A percentile compares a stretch with the other conserved stretches of the same genome.
These are phyloP conservation scores for Paulownia fortunei DNA, from an alignment of 257 asterid genomes.

Conservation along the genomic window DNA sequence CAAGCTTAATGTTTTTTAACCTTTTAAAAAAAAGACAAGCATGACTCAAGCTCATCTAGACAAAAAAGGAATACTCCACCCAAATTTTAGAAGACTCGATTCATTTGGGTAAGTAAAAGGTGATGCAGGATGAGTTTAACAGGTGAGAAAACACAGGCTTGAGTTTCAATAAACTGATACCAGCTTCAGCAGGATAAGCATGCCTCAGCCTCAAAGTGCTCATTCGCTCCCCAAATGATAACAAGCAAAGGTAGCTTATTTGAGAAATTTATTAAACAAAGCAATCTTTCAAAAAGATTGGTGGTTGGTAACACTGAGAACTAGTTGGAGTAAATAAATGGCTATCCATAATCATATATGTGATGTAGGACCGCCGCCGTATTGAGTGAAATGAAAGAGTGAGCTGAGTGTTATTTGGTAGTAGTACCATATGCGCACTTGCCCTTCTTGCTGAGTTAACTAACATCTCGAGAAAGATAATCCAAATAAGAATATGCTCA, in stretches of 20 bases:
- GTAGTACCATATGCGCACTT: not conserved
- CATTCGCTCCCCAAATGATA: not conserved
- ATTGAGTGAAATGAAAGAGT: not conserved
- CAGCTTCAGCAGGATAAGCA: not conserved
- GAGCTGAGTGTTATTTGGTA: not conserved
- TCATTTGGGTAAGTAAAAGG: conserved; percentile 9
- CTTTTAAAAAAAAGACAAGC: not conserved
- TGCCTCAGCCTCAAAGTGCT: not conserved
- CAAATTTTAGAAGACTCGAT: not conserved
- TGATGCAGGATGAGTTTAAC: not conserved
- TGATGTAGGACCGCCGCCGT: not conserved
- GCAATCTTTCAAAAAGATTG: not conserved
- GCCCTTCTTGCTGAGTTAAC: conserved; percentile 4
- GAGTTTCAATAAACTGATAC: not conserved
- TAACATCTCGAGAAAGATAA: not conserved
- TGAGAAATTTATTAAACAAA: not conserved
- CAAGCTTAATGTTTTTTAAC: not conserved
- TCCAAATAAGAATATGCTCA: not conserved
- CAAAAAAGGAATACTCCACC: not conserved
- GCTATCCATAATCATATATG: not conserved
- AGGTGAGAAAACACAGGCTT: not conserved
- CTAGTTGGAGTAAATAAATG: not conserved
- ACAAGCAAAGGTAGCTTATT: not conserved
- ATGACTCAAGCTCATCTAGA: not conserved
- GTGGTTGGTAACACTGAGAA: not conserved